These are phyloP conservation scores for Alternaria infectoria DNA, from an alignment of 2,329 filamentous ascomycete genomes.

Conservation along the genomic window DNA sequence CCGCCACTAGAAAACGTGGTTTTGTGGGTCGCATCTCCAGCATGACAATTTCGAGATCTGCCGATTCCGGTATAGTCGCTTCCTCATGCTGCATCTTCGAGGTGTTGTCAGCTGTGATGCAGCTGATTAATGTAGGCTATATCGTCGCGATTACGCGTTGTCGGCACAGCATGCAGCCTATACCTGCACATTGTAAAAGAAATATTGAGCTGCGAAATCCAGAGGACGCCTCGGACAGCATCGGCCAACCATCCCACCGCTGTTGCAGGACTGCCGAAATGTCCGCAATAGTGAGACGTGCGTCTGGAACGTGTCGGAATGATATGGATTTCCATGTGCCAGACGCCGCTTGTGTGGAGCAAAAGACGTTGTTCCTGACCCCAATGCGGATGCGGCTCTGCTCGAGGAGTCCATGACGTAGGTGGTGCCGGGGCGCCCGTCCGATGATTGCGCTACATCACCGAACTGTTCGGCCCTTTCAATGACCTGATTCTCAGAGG, in stretches of 20 bases:
- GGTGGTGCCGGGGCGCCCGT: neutral
- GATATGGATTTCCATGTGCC: slow-evolving; percentile 4
- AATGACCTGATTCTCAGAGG: neutral
- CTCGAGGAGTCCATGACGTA: neutral
- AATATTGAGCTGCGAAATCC: neutral
- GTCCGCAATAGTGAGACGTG: neutral
- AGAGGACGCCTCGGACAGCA: neutral
- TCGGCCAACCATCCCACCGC: neutral
- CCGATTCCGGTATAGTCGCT: neutral
- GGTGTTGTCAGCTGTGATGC: neutral
- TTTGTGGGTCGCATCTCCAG: slow-evolving; percentile 6
- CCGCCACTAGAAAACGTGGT: slow-evolving; percentile 19
- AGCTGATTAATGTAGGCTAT: neutral
- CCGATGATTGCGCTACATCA: neutral
- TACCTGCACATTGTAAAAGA: neutral
- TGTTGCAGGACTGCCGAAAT: neutral
- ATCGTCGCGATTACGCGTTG: neutral
- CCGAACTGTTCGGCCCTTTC: slow-evolving; percentile 2
- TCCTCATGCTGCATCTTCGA: neutral
- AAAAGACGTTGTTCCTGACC: neutral
- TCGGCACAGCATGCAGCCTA: neutral
- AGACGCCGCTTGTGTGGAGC: neutral
- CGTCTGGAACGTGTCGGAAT: neutral
- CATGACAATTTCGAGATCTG: neutral
- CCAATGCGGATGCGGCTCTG: neutral